phyloP scores from a whole-genome alignment of 129 eudicot species.

The Ambrosia artemisiifolia region DNA sequence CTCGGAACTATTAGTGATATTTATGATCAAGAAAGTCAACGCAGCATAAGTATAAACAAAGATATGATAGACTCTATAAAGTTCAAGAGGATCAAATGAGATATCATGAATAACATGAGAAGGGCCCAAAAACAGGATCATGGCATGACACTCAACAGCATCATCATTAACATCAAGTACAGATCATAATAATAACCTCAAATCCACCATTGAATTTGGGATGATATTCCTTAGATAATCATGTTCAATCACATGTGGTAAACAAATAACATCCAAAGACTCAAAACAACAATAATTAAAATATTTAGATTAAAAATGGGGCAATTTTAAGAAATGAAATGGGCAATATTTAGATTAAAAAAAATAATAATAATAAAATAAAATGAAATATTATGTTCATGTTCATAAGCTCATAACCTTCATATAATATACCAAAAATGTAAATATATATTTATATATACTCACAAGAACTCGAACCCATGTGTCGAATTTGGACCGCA shows the following conservation, averaged over 20 bases:
- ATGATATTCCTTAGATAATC: background rate
- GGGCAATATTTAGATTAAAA: too few relatives aligned
- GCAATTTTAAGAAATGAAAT: too few relatives aligned
- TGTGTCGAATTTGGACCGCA: background rate
- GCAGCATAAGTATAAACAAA: background rate
- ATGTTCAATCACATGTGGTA: background rate
- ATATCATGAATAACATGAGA: background rate
- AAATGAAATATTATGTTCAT: too few relatives aligned
- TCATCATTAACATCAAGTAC: background rate
- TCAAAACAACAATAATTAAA: background rate
- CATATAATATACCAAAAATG: background rate
- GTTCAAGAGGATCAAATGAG: background rate
- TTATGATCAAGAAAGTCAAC: background rate
- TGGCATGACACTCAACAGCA: background rate
- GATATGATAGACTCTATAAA: background rate
- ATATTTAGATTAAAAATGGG: too few relatives aligned
- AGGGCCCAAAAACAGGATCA: background rate
- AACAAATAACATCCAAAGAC: background rate
- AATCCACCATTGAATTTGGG: background rate
- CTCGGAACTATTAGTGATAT: background rate
- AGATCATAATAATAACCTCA: background rate
- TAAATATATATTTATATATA: background rate
- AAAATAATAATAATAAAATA: too few relatives aligned
- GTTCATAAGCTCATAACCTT: background rate
- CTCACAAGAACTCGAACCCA: conserved; percentile 26